Base-by-base conservation (phyloP, 164 flowering plant species). In the Pachysandra terminalis region DNA sequence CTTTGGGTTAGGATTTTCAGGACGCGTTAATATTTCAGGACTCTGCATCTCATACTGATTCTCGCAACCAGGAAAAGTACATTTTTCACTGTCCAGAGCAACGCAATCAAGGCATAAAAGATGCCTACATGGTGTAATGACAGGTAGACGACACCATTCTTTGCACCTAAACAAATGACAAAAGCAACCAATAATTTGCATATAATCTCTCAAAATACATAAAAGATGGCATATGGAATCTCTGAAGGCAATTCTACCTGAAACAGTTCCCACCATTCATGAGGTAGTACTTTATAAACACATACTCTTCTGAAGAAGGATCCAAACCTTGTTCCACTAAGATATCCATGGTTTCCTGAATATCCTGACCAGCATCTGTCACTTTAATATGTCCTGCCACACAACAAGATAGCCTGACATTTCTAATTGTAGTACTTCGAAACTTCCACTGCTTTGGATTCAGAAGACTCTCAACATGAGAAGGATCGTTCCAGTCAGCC, bases 401-500 rank as follows among this genome's bases (percentile, higher is more conserved):
- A 79, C 97, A 95, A 77, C 98, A 95, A 58, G 98, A 90, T 19
- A 92, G 79, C 79, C 98, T 83, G 14, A 95, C 87, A 81, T 92
- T 95, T 77, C 77, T 86, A 16, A 92, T 85, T 40, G 94, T 87
- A 48, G 84, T 68, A 74, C 83, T 82, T 48, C 98, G 86, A 52
- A 85, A 87, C 74, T 95, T 95, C 98, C 98, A 95, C 65, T 95
- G 98, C 77, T 89, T 95, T 61, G 92, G 92, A 66, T 92, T 95
- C 75, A 95, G 78, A 61, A 95, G 83, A 79, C 97, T 92, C 79
- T 95, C 97, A 66, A 92, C 90, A 77, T 95, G 98, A 59, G 96
- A 86, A 67, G 97, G 97, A 80, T 95, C 98, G 76, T 92, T 92
- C 98, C 98, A 95, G 73, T 95, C 98, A 71, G 97, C 97, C 93